Percentiles rank a stretch among this genome's conserved stretches.
These are phyloP conservation scores for Phlebiopsis flavidoalba DNA, from an alignment of 768 basidiomycete genomes.

Conservation along the genomic window DNA sequence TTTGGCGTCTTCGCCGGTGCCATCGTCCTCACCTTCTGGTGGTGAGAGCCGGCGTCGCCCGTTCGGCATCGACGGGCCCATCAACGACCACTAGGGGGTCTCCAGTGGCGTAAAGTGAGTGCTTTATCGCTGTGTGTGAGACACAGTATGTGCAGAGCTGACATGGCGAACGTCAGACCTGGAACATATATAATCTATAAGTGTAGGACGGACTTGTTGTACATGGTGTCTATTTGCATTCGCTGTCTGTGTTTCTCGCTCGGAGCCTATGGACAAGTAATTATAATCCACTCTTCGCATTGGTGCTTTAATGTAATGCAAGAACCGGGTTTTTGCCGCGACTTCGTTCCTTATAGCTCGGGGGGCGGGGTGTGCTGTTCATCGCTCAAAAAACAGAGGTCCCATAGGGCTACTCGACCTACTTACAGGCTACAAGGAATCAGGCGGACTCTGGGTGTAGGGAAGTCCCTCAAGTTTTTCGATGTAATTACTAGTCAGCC, in stretches of 20 bases:
- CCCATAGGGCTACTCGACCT: too few species aligned
- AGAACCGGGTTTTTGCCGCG: neutral
- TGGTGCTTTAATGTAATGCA: neutral
- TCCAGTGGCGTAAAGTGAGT: slow-evolving; percentile 68
- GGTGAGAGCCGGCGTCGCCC: slow-evolving; percentile 90
- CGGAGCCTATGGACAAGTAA: slow-evolving; percentile 11
- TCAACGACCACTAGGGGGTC: slow-evolving; percentile 74
- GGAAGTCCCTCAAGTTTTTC: too few species aligned
- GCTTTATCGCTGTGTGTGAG: too few species aligned
- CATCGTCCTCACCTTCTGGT: slow-evolving; percentile 85
- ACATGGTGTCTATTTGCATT: slow-evolving; percentile 3
- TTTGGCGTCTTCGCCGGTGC: slow-evolving; percentile 58
- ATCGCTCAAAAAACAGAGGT: too few species aligned
- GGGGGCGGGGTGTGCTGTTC: too few species aligned
- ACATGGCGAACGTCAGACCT: slow-evolving; percentile 19
- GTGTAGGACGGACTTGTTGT: slow-evolving; percentile 9
- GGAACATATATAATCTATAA: slow-evolving; percentile 30
- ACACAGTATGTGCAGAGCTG: neutral
- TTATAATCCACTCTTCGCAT: slow-evolving; percentile 1
- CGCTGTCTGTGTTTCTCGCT: slow-evolving; percentile 1
- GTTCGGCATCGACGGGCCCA: slow-evolving; percentile 88
- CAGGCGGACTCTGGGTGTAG: too few species aligned
- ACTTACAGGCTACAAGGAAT: too few species aligned
- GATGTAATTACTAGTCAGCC: too few species aligned
- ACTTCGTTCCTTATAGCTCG: too few species aligned